Evolutionary conservation across 129 eudicot genomes (phyloP), one percentile per base, ranked within the genome.

Genomic region (Logfia minima): DNA sequence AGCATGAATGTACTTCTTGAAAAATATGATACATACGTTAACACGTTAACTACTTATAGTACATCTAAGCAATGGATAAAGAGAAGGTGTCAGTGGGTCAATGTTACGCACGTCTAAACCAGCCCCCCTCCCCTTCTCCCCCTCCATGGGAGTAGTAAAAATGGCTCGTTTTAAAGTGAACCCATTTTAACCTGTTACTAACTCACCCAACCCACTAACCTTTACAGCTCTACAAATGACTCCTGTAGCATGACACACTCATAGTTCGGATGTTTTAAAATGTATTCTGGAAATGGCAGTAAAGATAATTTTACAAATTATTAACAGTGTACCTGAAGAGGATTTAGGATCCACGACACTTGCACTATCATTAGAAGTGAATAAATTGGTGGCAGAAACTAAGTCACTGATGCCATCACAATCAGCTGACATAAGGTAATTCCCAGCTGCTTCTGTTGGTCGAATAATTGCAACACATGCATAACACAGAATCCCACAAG

Each of bases 401-500:
- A 81, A 74, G 62, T 86, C 87, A 83, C 72, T 77, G 76, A 93
- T 83, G 70, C 65, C 75, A 59, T 81, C 80, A 77, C 84, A 87
- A 81, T 89, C 91, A 52, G 93, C 86, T 39, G 96, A 86, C 89
- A 86, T 82, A 58, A 94, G 85, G 81, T 91, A 86, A 68, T 69
- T 85, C 28, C 94, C 88, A 69, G 99, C 87, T 61, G 81, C 87
- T 70, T 91, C 94, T 39, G 85, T 89, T 8, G 99, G 99, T 79
- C 80, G 92, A 80, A 94, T 79, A 70, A 94, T 87, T 31, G 97
- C 99, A 66, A 89, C 97, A 77, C 97, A 89, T 10, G 96, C 88
- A 79, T 87, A 91, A 75, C 96, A 88, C 84, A 92, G 76, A 82
- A 94, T 89, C 75, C 99, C 99, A 77, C 99, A 94, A 52, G 97